A percentile compares a stretch with the other conserved stretches of the same genome.
phyloP scores from a whole-genome alignment of 352 stramenopile species.

The Pythium sukuiense region DNA sequence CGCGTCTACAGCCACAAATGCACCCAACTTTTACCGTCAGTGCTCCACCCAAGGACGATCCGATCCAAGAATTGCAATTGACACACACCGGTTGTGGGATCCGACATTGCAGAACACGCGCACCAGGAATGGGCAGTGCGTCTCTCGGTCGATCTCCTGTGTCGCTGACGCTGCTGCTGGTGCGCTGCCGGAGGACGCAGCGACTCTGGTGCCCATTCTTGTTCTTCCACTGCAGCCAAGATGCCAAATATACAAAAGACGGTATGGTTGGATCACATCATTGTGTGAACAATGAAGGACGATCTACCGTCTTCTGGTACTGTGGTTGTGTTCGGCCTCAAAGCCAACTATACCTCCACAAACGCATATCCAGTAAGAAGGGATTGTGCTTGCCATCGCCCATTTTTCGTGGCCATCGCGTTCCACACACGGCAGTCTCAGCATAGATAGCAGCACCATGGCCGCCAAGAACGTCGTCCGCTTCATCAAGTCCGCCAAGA shows the following conservation, averaged over 20 bases:
- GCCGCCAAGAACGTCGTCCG: slow-evolving; percentile 80
- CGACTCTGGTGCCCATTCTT: neutral
- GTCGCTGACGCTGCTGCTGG: neutral
- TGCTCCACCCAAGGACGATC: too few species aligned
- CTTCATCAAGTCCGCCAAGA: slow-evolving; percentile 84
- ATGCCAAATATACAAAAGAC: too few species aligned
- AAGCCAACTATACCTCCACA: slow-evolving; percentile 7
- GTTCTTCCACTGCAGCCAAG: neutral
- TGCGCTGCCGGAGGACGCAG: neutral
- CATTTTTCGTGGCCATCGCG: slow-evolving; percentile 22
- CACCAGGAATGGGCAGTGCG: slow-evolving; percentile 68
- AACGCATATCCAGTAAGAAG: slow-evolving; percentile 20
- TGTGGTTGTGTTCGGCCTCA: neutral
- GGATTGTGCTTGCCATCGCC: slow-evolving; percentile 3
- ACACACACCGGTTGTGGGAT: slow-evolving; percentile 51
- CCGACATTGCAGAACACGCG: slow-evolving; percentile 64
- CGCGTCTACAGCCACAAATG: slow-evolving; percentile 34
- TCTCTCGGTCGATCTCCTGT: slow-evolving; percentile 53
- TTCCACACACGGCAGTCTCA: slow-evolving; percentile 6
- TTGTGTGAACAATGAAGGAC: too few species aligned
- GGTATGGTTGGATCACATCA: too few species aligned
- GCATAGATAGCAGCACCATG: slow-evolving; percentile 39
- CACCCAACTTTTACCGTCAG: neutral
- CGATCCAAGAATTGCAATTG: neutral
- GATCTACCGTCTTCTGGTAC: neutral